These are phyloP conservation scores for Pichia manshurica DNA, from an alignment of 805 yeast species.

Conservation along the genomic window DNA sequence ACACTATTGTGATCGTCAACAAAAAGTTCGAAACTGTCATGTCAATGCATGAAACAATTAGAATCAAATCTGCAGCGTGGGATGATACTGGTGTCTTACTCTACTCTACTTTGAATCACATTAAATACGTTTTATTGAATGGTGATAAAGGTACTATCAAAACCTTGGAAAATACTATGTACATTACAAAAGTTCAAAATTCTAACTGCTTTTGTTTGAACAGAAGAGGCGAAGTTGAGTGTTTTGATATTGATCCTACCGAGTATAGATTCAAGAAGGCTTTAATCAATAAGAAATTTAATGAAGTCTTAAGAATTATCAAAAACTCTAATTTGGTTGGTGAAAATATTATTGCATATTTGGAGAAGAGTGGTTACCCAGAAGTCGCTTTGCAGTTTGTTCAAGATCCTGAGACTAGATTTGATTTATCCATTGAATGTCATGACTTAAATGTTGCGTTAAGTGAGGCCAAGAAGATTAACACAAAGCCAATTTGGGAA, in stretches of 20 bases:
- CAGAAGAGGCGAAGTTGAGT: conserved; percentile 80
- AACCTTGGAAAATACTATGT: conserved; percentile 83
- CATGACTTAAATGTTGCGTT: conserved; percentile 85
- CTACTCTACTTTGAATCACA: conserved; percentile 92
- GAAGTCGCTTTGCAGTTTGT: conserved; percentile 97
- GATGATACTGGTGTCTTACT: conserved; percentile 88
- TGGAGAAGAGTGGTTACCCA: conserved; percentile 93
- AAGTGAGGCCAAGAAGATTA: conserved; percentile 75
- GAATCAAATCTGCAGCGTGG: conserved; percentile 97
- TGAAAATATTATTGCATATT: conserved; percentile 90
- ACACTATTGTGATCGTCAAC: conserved; percentile 82
- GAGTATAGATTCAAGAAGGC: conserved; percentile 96
- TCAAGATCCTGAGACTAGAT: conserved; percentile 91
- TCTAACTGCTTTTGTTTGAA: conserved; percentile 72
- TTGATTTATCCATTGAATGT: conserved; percentile 91
- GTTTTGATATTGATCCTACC: conserved; percentile 82
- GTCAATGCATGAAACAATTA: conserved; percentile 90
- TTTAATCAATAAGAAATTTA: conserved; percentile 79
- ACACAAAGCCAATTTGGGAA: conserved; percentile 69
- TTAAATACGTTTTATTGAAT: conserved; percentile 85
- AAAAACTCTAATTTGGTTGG: conserved; percentile 89
- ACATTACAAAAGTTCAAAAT: conserved; percentile 68
- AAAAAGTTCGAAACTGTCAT: conserved; percentile 71
- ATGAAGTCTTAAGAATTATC: conserved; percentile 86
- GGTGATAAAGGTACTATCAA: conserved; percentile 95